Base-by-base conservation (phyloP, 2,329 filamentous ascomycete genomes). In the Daldinia eschscholtzii region DNA sequence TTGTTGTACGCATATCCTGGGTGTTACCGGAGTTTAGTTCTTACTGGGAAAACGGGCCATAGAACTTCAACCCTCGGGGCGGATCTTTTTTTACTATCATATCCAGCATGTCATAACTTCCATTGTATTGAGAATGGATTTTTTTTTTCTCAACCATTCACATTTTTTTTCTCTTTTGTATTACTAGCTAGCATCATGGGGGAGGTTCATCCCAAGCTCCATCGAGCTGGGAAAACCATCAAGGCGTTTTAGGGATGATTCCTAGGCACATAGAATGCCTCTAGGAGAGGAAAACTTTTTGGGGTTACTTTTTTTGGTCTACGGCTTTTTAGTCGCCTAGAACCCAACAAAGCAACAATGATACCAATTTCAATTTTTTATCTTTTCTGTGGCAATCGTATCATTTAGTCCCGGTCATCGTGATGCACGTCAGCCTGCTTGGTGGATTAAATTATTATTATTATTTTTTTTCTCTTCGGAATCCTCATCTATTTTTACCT, bases 1-100 rank as follows among this genome's bases (percentile, higher is more conserved):
- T 35, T 35, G 10, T 57, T 70, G 57, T 71, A 71, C 58, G 60
- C 66, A 72, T 72, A 72, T 57, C 62, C 52, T 18, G 18, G 59
- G 64, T 57, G 39, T 46, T 61, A 56, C 35, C 57, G 61, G 65
- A 57, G 57, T 63, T 63, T 56, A 61, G 61, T 52, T 68, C 55
- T 55, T 64, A 52, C 23, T 46, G 30, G 61, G 69, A 64, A 65
- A 66, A 64, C 20, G 64, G 70, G 58, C 37, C 44, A 58, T 70
- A 69, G 59, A 70, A 65, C 52, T 63, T 55, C 50, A 59, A 35
- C 7, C 42, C 63, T 65, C 57, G 23, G 65, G 62, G 53, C 55
- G 66, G 61, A 63, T 56, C 30, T 41, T 44, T 42, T 30, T 35
- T 35, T 23, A 23, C 44, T 53, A 68, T 63, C 50, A 59, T 42